Base-by-base conservation (phyloP, 139 green algal species). In the Klebsormidium nitens region DNA sequence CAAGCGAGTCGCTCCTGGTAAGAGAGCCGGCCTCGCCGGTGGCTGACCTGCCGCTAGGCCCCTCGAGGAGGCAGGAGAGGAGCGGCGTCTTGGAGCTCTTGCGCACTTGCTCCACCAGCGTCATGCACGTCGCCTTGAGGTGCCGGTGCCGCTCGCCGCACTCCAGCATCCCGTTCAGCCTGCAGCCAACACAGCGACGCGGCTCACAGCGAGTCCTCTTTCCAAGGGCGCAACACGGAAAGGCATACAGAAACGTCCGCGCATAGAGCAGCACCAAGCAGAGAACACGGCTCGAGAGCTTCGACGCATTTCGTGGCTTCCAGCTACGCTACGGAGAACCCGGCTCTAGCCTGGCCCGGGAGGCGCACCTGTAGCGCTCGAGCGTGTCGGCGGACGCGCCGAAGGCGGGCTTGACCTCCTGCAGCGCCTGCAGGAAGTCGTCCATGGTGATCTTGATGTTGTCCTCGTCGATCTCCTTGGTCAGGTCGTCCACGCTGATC, bases 361-460 rank as follows among this genome's bases (percentile, higher is more conserved):
- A n/a, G n/a, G 17, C 52, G 19, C 36, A 76, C 61, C 65, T 19
- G 82, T 91, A 93, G 29, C 69, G 69, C 60, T 93, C 82, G 52
- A 99, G 85, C 35, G 78, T 81, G 34, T 97, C 90, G 23, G 81
- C 86, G 2, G 85, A 79, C 1, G 91, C 89, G 19, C 95, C 95
- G 83, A 98, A 99, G 1, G 95, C 93, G 2, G 95, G 91, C 75
- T 89, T 90, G 39, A 99, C 89, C 80, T 99, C 95, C 2, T 89
- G 70, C 31, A 98, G 74, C 0, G 95, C 91, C 14, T 57, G 38
- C 64, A 89, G 61, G 75, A 99, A 99, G 82, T 99, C 93, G 1
- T 64, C 65, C 70, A 70, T 80, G 31, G 67, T 72, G 1, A 95
- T 90, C 85, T 96, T 96, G 64, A 99, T 89, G 62, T 90, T 92